Conservation (phyloP, 2,329 filamentous ascomycete species). For the Curvularia spicifera region DNA sequence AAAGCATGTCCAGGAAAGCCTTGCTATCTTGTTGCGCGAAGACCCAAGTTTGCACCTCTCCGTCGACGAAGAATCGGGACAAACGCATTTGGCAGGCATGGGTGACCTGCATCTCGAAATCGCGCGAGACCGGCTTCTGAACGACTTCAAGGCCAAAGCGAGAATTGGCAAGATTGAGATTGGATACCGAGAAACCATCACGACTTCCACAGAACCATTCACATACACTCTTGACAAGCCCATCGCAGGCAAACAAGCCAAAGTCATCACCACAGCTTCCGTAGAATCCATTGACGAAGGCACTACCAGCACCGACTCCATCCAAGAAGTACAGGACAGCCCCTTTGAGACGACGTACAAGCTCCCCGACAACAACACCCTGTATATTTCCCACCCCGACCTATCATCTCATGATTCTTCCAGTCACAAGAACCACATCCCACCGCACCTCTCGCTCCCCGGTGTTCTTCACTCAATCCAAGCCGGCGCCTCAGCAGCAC, state of each 20-base stretch:
- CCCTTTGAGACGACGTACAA: slow-evolving; percentile 39
- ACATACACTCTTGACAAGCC: slow-evolving; percentile 75
- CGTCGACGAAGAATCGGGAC: slow-evolving; percentile 86
- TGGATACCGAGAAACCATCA: slow-evolving; percentile 86
- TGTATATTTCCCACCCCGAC: slow-evolving; percentile 62
- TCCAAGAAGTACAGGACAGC: slow-evolving; percentile 37
- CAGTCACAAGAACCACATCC: slow-evolving; percentile 57
- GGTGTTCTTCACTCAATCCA: slow-evolving; percentile 64
- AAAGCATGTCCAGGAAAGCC: slow-evolving; percentile 76
- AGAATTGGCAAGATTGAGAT: slow-evolving; percentile 91
- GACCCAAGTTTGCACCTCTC: slow-evolving; percentile 89
- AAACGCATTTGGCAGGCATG: slow-evolving; percentile 95
- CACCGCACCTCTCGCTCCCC: slow-evolving; percentile 59
- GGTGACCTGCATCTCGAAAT: slow-evolving; percentile 95
- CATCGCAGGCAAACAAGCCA: slow-evolving; percentile 79
- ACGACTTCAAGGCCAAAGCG: slow-evolving; percentile 85
- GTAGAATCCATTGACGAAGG: slow-evolving; percentile 65
- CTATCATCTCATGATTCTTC: slow-evolving; percentile 51
- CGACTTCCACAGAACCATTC: slow-evolving; percentile 62
- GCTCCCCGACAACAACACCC: slow-evolving; percentile 70
- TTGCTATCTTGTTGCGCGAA: slow-evolving; percentile 82
- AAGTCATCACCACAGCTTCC: slow-evolving; percentile 73
- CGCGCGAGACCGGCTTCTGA: slow-evolving; percentile 82
- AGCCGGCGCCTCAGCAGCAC: slow-evolving; percentile 81
- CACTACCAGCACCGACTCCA: slow-evolving; percentile 27